Percentiles rank a stretch among this genome's conserved stretches.
Conservation (phyloP, 257 asterid genomes). For the Eucommia ulmoides region DNA sequence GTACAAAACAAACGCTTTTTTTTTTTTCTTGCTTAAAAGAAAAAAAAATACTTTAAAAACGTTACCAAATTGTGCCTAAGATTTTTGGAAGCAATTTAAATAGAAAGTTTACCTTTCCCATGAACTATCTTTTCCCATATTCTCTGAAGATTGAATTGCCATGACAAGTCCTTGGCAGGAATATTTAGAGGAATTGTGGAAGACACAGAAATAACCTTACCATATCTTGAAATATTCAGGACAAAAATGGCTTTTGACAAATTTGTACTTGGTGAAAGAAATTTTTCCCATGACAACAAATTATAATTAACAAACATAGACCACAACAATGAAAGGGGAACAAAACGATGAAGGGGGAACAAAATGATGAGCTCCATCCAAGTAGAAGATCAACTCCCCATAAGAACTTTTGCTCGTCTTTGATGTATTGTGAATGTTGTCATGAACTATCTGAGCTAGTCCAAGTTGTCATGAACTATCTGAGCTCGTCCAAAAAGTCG, state of each 20-base stretch:
- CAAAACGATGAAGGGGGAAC: no score
- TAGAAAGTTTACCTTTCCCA: constrained; percentile 49
- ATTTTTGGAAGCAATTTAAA: no score
- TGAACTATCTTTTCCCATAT: constrained; percentile 62
- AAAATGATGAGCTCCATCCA: constrained; percentile 96
- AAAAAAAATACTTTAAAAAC: no score
- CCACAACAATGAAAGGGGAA: no score
- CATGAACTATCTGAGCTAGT: no score
- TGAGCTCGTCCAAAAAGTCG: constrained; percentile 83
- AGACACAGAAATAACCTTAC: constrained; percentile 74
- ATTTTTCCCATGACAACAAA: no score
- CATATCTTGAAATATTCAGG: constrained; percentile 64
- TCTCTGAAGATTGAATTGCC: constrained; percentile 77
- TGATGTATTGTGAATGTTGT: constrained; percentile 9
- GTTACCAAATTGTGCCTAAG: no score
- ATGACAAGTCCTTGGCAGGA: constrained; percentile 53
- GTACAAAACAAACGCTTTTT: no score
- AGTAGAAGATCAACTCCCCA: constrained; percentile 60
- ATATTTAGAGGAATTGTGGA: constrained; percentile 37
- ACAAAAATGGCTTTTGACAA: constrained; percentile 75
- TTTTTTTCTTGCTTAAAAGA: no score
- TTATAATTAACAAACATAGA: no score
- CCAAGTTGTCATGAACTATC: constrained; percentile 45
- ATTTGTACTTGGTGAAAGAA: constrained; percentile 63
- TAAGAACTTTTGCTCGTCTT: constrained; percentile 19